phyloP scores from a whole-genome alignment of 805 yeast species.

The Candida succiphila region DNA sequence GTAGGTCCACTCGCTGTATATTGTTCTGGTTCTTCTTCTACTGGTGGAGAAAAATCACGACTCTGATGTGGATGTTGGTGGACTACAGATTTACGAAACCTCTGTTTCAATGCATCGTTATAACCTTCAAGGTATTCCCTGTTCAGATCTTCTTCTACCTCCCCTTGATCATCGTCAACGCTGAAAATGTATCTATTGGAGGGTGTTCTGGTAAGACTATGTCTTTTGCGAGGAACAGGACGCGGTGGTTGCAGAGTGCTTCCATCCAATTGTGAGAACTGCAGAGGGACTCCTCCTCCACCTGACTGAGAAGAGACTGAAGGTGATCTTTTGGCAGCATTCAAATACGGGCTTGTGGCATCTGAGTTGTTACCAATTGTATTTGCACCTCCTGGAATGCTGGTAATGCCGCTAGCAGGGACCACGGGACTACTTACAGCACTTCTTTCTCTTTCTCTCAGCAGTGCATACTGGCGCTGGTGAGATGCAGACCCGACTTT shows the following conservation, averaged over 20 bases:
- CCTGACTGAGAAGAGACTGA: too few relatives aligned
- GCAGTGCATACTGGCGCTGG: constrained; percentile 21
- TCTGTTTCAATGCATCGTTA: constrained; percentile 52
- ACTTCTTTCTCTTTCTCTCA: constrained; percentile 18
- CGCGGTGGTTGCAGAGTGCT: constrained; percentile 4
- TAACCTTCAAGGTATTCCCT: constrained; percentile 63
- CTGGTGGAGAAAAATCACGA: too few relatives aligned
- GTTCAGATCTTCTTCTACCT: constrained; percentile 49
- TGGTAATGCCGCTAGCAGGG: neutral
- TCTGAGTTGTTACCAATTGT: neutral
- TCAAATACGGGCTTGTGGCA: neutral
- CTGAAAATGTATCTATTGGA: constrained; percentile 41
- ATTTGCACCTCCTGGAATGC: neutral
- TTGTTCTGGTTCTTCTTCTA: too few relatives aligned
- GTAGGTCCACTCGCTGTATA: constrained; percentile 4
- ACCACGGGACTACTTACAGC: too few relatives aligned
- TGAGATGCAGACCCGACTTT: constrained; percentile 15
- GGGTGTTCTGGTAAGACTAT: constrained; percentile 17
- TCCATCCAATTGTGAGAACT: too few relatives aligned
- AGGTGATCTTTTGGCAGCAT: constrained; percentile 2
- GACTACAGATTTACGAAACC: constrained; percentile 23
- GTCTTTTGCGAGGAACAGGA: constrained; percentile 10
- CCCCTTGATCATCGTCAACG: constrained; percentile 77
- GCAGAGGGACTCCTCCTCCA: too few relatives aligned
- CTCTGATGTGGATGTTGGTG: constrained; percentile 1